Conservation (phyloP, 768 basidiomycete genomes). For the Podaxis mareebaensis region DNA sequence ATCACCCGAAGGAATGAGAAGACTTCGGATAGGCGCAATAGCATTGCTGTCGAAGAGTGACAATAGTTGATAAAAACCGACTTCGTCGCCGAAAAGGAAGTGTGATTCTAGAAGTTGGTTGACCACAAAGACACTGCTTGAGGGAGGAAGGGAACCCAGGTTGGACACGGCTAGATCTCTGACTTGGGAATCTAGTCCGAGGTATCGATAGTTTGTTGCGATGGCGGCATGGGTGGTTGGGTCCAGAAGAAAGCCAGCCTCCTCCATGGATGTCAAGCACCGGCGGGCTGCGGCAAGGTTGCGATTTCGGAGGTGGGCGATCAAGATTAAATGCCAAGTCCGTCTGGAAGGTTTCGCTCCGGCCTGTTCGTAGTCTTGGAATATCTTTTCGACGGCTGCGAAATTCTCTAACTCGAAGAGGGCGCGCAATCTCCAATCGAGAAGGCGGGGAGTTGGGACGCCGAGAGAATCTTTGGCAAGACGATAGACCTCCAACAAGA, state of each 20-base stretch:
- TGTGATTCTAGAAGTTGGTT: conserved; percentile 69
- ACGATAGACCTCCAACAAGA: conserved; percentile 47
- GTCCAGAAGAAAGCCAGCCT: conserved; percentile 54
- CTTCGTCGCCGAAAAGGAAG: conserved; percentile 54
- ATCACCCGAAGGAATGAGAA: not conserved
- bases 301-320: conserved; percentile 68
- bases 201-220: conserved; percentile 53
- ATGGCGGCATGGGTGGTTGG: conserved; percentile 61
- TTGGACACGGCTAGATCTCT: conserved; percentile 50
- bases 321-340: conserved; percentile 70
- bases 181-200: conserved; percentile 60
- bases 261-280: conserved; percentile 56
- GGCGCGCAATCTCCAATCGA: conserved; percentile 73
- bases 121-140: conserved; percentile 52
- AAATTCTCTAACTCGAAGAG: conserved; percentile 56
- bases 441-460: conserved; percentile 51
- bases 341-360: conserved; percentile 51
- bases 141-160: conserved; percentile 40
- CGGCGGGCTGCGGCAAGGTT: conserved; percentile 57
- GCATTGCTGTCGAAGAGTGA: conserved; percentile 41
- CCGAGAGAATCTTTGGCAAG: conserved; percentile 49
- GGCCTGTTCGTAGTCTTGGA: conserved; percentile 51
- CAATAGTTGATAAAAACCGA: conserved; percentile 46
- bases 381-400: conserved; percentile 40
- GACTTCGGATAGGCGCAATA: conserved; percentile 2